Base-by-base conservation (phyloP, 1,139 yeast genomes). In the Debaryomyces subglobosus region DNA sequence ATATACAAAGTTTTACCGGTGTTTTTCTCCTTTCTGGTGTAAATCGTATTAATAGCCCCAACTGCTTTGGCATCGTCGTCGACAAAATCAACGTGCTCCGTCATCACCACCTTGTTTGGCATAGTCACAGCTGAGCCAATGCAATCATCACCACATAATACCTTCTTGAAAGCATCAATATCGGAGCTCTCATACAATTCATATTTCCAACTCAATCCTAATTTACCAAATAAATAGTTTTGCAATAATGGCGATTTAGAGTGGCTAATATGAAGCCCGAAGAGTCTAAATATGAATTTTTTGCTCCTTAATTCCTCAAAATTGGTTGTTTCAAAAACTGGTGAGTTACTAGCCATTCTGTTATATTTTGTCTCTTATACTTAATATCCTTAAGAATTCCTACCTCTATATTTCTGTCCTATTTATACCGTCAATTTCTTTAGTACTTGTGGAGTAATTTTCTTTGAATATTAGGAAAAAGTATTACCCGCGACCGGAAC, bases 21-120 rank as follows among this genome's bases (percentile, higher is more conserved):
- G 7, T 23, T 43, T 2, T 48, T 43, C 20, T 50, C 54, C 18
- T 47, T 53, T 33, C 68, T 49, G 3, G 61, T 61, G 43, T 66
- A 66, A 12, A 66, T 61, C 12, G 70, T 66, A 48, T 66, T 66
- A 37, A 66, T 65, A 6, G 70, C 66, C 4, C 71, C 69, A 4
- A 66, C 67, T 1, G 60, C 63, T 21, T 50, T 49, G 9, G 65
- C 69, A 4, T 56, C 59, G 3, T 56, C 62, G 45, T 66, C 70
- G 5, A 61, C 53, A 8, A 47, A 15, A 42, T 66, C 69, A 20
- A 65, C 66, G 46, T 64, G 63, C 4, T 55, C 46, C 7, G 55
- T 44, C 58, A 65, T 60, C 13, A 43, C 50, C 15, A 64, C 60
- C 47, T 65, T 64, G 44, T 65, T 61, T 4, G 69, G 71, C 68